Evolutionary conservation across 208 protist genomes (phyloP), one percentile per base, ranked within the genome.

Genomic region (Acanthamoeba sp.): DNA sequence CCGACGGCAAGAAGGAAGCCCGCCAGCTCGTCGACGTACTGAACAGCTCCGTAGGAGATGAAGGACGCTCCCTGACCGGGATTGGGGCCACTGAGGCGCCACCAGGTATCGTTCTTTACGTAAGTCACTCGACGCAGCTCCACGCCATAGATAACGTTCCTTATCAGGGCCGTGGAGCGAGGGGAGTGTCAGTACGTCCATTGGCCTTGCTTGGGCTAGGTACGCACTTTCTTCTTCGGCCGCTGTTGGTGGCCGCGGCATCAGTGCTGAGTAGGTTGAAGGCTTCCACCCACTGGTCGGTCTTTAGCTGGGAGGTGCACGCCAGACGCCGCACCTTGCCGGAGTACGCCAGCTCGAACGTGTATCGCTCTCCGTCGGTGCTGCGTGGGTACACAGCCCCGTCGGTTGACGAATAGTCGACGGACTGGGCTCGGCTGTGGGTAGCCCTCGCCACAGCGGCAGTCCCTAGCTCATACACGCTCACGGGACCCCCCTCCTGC

Each of bases 11-110:
- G 45, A 2, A 85, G 76, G 45, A 85, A 85, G 36, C 76, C 76
- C 1, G n/a, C 22, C 3, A 85, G 42, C 45, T 85, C 76, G 45
- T 85, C 76, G 1, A 85, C 24, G n/a, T 48, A 85, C 45, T 85
- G 76, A 1, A 24, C 32, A 1, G 42, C 76, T 4, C 76, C 76
- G 24, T 9, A 29, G 0, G 36, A 7, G 9, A 85, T 36, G 42
- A 36, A 57, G 22, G 76, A 22, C 29, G 71, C 24, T n/a, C 76
- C 76, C 76, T 85, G 76, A 42, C 76, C 18, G 7, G 76, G 76
- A 0, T 85, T 85, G 24, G 76, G 42, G 22, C 76, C 76, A 24
- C 76, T 85, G 5, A 85, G 42, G 20, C 76, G 42, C 66, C 66
- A 76, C 10, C 14, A 42, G 20, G 45, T 5, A 29, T 85, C 76